Evolutionary conservation across 192 early-diverging fungal genomes (phyloP).

Genomic region (Coemansia guatemalensis): DNA sequence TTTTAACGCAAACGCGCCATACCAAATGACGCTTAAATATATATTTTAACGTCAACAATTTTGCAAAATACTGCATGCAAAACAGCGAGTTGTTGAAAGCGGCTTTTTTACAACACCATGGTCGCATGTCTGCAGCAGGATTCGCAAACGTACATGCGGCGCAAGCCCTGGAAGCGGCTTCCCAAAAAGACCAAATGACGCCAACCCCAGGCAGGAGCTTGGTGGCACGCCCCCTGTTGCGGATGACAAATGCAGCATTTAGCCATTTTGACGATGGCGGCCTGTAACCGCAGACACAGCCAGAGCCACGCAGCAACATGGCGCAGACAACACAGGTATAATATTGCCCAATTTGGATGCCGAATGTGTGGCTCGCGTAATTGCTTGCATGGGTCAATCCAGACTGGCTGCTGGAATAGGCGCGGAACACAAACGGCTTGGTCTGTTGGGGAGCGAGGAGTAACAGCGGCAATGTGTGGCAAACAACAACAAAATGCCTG

Average conservation of each 20-base stretch:
- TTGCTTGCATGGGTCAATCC: not conserved
- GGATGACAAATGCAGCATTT: constrained; percentile 6
- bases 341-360: not conserved
- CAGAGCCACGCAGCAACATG: not conserved
- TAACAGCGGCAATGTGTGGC: not conserved
- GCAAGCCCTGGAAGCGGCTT: not conserved
- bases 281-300: not conserved
- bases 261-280: not conserved
- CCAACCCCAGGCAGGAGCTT: not conserved
- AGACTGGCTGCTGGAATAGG: not conserved
- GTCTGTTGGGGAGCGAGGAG: not conserved
- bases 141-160: too few species aligned
- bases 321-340: not conserved
- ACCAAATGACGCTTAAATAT: too few species aligned
- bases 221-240: not conserved
- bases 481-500: not conserved
- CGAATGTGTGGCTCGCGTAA: not conserved
- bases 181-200: constrained; percentile 32
- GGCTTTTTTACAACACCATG: too few species aligned
- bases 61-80: too few species aligned
- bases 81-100: too few species aligned
- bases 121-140: too few species aligned
- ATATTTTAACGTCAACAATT: too few species aligned
- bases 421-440: not conserved
- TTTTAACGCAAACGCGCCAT: too few species aligned